Base-by-base conservation (phyloP, 2,329 filamentous ascomycete species). In the Colletotrichum somersetense region DNA sequence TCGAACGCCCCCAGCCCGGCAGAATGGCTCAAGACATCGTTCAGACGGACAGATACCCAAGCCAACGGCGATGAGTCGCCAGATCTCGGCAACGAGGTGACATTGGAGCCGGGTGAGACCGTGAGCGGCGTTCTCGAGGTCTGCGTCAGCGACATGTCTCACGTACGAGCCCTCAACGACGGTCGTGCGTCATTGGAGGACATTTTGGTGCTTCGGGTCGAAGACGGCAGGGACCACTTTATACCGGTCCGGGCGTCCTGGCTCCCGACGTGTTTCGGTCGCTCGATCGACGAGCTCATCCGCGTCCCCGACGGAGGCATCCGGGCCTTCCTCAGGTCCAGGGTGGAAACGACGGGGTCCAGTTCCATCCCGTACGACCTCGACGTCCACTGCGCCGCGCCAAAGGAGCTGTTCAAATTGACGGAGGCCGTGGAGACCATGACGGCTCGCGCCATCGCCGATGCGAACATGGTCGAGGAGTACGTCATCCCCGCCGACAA, bases 221-320 rank as follows among this genome's bases (percentile, higher is more conserved):
- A 90, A 14, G 89, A 92, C 64, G 97, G 97, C 0, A 89, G 95
- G 59, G 96, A 99, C 77, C 93, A 98, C 78, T 99, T 99, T 79
- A 89, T 99, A 50, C 92, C 95, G 0, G 86, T 97, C 0, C 91
- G 89, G 33, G 96, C 89, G 0, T 85, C 83, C 1, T 99, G 96
- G 96, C 84, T 92, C 4, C 92, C 93, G 11, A 94, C 94, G 0
- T 93, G 91, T 76, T 93, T 98, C 61, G 94, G 93, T 0, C 91
- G 94, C 48, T 95, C 93, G 0, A 88, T 99, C n/a, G 92, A 95
- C 72, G 95, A 97, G 77, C 87, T 99, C 11, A 94, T 97, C 62
- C 90, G 92, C 23, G 90, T 98, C 5, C 95, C 96, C 0, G 95
- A 88, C 14, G 94, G 95, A 5, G 92, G 96, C 6, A 93, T 93